Evolutionary conservation across 179 eudicot genomes (phyloP).

Genomic region (Vitellaria paradoxa): DNA sequence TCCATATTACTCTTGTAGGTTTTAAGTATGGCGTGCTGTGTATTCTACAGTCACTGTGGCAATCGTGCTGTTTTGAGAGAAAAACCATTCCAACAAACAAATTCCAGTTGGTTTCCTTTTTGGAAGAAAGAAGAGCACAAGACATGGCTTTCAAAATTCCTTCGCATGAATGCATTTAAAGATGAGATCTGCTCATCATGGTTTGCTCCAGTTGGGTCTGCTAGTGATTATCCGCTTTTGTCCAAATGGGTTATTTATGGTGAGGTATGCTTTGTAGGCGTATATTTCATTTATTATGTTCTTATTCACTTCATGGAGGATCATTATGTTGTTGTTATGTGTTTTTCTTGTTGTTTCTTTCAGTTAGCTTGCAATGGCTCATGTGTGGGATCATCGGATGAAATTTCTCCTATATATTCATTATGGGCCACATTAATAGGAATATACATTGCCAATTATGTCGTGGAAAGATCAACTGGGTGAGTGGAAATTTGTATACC

Average conservation of each 20-base stretch:
- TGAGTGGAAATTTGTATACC: constrained; percentile 30
- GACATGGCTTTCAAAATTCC: constrained; percentile 74
- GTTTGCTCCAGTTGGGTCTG: constrained; percentile 99
- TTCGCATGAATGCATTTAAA: constrained; percentile 82
- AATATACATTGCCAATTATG: constrained; percentile 94
- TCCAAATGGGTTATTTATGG: constrained; percentile 99
- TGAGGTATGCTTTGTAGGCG: constrained; percentile 53
- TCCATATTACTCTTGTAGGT: constrained; percentile 49
- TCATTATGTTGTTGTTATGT: constrained; percentile 22
- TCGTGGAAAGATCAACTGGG: constrained; percentile 98
- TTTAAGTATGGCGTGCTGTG: constrained; percentile 96
- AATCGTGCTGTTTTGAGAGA: constrained; percentile 77
- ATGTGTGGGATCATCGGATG: constrained; percentile 82
- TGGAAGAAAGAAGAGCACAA: constrained; percentile 77
- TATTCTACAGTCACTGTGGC: constrained; percentile 98
- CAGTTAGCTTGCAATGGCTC: constrained; percentile 93
- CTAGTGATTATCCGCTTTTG: constrained; percentile 93
- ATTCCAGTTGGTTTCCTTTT: constrained; percentile 69
- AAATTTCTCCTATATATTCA: constrained; percentile 96
- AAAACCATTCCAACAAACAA: constrained; percentile 46
- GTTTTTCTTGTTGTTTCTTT: constrained; percentile 15
- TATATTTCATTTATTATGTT: neutral
- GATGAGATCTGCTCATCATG: constrained; percentile 93
- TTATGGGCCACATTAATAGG: constrained; percentile 99
- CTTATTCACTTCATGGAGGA: neutral